Conservation (phyloP, 768 basidiomycete species). For the Suillus subalutaceus region DNA sequence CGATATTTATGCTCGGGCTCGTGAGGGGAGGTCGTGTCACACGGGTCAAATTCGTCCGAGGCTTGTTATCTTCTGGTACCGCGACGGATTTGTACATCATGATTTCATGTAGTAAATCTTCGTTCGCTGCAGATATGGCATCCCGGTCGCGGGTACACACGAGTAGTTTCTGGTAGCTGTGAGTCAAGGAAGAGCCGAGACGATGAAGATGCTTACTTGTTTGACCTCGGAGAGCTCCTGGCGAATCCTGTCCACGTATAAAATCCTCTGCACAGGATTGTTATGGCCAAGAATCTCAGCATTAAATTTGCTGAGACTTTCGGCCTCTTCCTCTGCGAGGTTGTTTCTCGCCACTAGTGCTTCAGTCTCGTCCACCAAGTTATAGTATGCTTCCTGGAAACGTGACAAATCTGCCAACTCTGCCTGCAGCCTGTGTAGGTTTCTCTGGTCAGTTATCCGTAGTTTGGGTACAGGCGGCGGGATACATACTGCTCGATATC, state of each 20-base stretch:
- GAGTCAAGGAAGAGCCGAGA: background rate
- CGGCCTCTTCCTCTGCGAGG: constrained; percentile 80
- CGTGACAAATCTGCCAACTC: constrained; percentile 63
- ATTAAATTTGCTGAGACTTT: constrained; percentile 77
- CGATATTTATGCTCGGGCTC: constrained; percentile 42
- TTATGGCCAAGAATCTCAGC: constrained; percentile 83
- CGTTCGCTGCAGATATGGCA: constrained; percentile 42
- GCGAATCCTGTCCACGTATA: constrained; percentile 84
- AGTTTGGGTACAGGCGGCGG: constrained; percentile 24
- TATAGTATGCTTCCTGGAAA: constrained; percentile 74
- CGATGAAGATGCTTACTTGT: constrained; percentile 57
- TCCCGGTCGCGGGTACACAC: constrained; percentile 52
- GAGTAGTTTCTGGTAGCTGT: constrained; percentile 47
- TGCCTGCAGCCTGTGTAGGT: constrained; percentile 37
- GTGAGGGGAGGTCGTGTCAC: constrained; percentile 51
- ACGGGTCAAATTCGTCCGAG: constrained; percentile 51
- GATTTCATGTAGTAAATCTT: constrained; percentile 54
- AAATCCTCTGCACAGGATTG: constrained; percentile 84
- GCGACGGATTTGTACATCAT: constrained; percentile 63
- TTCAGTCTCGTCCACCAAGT: constrained; percentile 63
- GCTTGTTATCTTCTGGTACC: constrained; percentile 51
- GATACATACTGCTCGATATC: constrained; percentile 69
- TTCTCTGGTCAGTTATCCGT: constrained; percentile 25
- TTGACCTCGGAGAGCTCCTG: constrained; percentile 79
- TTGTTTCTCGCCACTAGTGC: constrained; percentile 69